Conservation (phyloP, 441 rosid genomes). For the Jatropha multifida region DNA sequence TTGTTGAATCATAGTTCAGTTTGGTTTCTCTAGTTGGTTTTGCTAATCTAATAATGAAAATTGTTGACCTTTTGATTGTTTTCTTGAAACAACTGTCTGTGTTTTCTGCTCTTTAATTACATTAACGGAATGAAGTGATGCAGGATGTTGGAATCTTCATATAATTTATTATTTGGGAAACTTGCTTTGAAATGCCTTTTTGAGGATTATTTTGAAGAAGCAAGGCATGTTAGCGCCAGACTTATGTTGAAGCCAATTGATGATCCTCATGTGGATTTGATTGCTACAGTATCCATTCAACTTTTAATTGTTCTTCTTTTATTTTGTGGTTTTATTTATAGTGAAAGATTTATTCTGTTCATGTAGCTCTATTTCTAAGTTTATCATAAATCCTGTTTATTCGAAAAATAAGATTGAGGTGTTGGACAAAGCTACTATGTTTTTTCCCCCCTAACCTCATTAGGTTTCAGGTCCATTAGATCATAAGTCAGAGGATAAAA, state of each 20-base stretch:
- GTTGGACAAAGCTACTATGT: neutral
- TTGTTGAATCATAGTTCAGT: neutral
- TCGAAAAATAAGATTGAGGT: neutral
- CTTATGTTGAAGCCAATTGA: conserved; percentile 86
- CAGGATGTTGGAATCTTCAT: conserved; percentile 93
- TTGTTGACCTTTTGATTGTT: neutral
- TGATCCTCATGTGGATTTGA: conserved; percentile 89
- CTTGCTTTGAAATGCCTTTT: conserved; percentile 76
- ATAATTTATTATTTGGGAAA: conserved; percentile 78
- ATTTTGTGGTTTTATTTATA: neutral
- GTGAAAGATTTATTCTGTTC: neutral
- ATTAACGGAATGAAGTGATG: conserved; percentile 17
- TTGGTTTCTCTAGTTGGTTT: too few relatives aligned
- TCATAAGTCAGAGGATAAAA: conserved; percentile 52
- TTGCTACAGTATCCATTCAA: conserved; percentile 71
- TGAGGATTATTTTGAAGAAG: conserved; percentile 87
- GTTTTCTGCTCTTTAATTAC: neutral
- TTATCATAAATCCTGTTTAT: neutral
- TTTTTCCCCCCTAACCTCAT: conserved; percentile 2
- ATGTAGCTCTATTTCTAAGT: neutral
- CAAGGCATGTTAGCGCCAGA: conserved; percentile 61
- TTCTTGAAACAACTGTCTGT: neutral
- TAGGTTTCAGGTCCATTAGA: conserved; percentile 77
- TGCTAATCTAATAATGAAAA: too few relatives aligned
- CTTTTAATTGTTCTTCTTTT: neutral